Percentiles rank a stretch among this genome's conserved stretches.
Conservation (phyloP, 768 basidiomycete genomes). For the Pleurotus tuoliensis region DNA sequence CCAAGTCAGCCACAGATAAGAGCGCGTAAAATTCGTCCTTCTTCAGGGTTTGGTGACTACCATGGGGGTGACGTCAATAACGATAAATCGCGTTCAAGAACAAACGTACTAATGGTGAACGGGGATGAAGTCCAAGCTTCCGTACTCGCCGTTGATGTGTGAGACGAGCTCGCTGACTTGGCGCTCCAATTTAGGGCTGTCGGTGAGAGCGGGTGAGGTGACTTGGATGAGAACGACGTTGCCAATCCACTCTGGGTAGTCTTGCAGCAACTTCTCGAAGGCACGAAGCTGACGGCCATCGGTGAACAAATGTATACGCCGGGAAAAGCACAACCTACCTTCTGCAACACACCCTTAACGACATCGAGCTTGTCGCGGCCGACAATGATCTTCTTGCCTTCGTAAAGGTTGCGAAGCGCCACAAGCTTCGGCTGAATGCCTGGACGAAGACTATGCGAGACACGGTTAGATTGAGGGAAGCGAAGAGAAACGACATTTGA, state of each 20-base stretch:
- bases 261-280: constrained; percentile 89
- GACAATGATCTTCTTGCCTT: constrained; percentile 97
- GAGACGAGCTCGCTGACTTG: constrained; percentile 92
- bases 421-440: constrained; percentile 90
- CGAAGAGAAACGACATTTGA: constrained; percentile 10
- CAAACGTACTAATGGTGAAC: constrained; percentile 92
- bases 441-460: constrained; percentile 49
- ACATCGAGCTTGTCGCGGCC: constrained; percentile 97
- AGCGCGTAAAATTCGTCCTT: constrained; percentile 98
- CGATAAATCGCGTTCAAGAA: neutral
- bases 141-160: constrained; percentile 94
- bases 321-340: constrained; percentile 41
- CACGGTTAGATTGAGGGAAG: neutral
- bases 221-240: constrained; percentile 89
- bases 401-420: constrained; percentile 78
- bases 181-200: constrained; percentile 90
- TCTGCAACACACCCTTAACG: constrained; percentile 97
- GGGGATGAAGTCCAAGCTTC: constrained; percentile 90
- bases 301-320: neutral
- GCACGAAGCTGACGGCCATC: constrained; percentile 67
- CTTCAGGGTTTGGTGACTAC: constrained; percentile 92
- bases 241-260: constrained; percentile 94
- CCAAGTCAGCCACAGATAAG: constrained; percentile 88
- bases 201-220: constrained; percentile 88
- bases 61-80: neutral